Percentiles rank a stretch among this genome's conserved stretches.
These are phyloP conservation scores for Solanum ahanhuiri DNA, from an alignment of 257 asterid genomes.

Conservation along the genomic window DNA sequence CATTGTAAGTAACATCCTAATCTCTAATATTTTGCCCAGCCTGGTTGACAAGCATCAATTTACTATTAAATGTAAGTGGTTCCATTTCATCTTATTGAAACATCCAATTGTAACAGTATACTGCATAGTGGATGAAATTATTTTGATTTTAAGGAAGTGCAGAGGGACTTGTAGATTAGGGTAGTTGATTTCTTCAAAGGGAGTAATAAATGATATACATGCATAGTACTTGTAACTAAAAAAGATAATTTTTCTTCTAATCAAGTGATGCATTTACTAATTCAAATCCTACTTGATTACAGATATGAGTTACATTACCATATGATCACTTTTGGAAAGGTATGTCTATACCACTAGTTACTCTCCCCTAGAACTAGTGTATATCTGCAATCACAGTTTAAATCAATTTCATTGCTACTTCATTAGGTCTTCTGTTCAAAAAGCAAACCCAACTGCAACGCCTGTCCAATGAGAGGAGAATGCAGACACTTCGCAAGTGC, in stretches of 20 bases:
- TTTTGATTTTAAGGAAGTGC: background rate
- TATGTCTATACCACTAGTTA: conserved; percentile 4
- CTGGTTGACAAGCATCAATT: background rate
- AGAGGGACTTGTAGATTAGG: background rate
- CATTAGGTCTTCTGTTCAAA: conserved; percentile 42
- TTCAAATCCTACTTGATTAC: conserved; percentile 4
- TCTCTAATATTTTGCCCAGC: background rate
- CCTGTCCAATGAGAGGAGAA: conserved; percentile 58
- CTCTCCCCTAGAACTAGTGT: background rate
- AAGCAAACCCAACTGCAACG: conserved; percentile 50
- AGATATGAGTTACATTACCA: conserved; percentile 49
- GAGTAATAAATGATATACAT: background rate
- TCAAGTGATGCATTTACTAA: background rate
- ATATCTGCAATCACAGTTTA: background rate
- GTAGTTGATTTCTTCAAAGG: background rate
- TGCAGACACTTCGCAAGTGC: conserved; percentile 58
- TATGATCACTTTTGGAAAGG: conserved; percentile 56
- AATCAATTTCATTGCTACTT: background rate
- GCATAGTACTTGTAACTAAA: background rate
- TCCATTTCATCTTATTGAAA: background rate
- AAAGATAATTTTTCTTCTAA: background rate
- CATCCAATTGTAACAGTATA: background rate
- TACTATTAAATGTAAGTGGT: background rate
- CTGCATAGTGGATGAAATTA: background rate
- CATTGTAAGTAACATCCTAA: conserved; percentile 19